Conservation (phyloP, 257 asterid genomes). For the Nicotiana otophora region DNA sequence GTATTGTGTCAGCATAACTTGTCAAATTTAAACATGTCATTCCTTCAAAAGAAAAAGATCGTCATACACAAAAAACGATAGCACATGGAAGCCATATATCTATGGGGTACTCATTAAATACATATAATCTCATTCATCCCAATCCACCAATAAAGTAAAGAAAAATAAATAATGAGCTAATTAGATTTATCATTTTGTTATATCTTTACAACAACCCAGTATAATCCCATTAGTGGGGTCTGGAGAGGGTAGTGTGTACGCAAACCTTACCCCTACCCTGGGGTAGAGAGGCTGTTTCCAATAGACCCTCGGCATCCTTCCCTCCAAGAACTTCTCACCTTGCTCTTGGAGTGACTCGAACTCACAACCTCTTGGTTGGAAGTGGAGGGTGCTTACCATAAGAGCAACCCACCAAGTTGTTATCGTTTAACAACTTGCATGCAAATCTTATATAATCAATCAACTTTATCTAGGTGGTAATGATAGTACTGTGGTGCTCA, state of each 20-base stretch:
- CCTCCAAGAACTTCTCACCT: too few relatives aligned
- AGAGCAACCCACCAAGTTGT: too few relatives aligned
- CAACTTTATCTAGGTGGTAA: conserved; percentile 8
- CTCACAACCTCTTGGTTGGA: too few relatives aligned
- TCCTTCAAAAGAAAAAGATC: not conserved
- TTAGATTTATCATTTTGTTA: not conserved
- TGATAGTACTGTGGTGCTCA: not conserved
- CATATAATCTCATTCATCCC: not conserved
- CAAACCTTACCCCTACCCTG: too few relatives aligned
- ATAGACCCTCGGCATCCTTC: too few relatives aligned
- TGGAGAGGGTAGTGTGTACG: too few relatives aligned
- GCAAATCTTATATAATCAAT: not conserved
- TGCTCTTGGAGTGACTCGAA: too few relatives aligned
- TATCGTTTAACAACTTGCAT: not conserved
- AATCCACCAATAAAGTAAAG: not conserved
- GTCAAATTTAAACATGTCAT: not conserved
- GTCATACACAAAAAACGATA: not conserved
- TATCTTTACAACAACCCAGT: too few relatives aligned
- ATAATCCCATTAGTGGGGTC: too few relatives aligned
- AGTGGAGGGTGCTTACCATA: too few relatives aligned
- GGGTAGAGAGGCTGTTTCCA: too few relatives aligned
- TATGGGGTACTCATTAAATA: not conserved
- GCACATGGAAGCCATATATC: not conserved
- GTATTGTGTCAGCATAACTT: not conserved
- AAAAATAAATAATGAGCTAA: not conserved